Evolutionary conservation across 768 basidiomycete species (phyloP).

Genomic region (Termitomyces sp.): DNA sequence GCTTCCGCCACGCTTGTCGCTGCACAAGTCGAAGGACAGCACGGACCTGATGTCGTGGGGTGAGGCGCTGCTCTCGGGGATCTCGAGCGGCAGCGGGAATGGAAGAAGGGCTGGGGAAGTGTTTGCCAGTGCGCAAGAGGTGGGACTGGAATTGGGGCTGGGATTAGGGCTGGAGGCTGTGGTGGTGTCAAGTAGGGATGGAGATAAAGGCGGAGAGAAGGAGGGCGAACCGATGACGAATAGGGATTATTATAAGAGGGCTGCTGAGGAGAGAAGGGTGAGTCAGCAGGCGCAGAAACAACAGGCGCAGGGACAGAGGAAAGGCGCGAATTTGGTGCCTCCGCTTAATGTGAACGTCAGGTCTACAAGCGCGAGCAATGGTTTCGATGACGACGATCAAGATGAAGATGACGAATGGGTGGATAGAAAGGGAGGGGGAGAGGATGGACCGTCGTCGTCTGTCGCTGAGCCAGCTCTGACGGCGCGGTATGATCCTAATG

Average conservation of each 20-base stretch:
- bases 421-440: conserved; percentile 7
- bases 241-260: background rate
- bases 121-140: conserved; percentile 13
- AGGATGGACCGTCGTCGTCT: conserved; percentile 12
- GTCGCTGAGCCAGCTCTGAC: conserved; percentile 17
- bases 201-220: no score
- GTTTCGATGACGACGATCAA: conserved; percentile 7
- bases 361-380: conserved; percentile 16
- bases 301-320: background rate
- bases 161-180: background rate
- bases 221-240: background rate
- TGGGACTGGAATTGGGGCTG: background rate
- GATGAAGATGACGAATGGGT: conserved; percentile 1
- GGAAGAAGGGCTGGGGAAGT: background rate
- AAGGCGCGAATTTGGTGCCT: conserved; percentile 8
- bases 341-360: conserved; percentile 19
- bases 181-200: background rate
- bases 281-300: background rate
- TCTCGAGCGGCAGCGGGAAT: background rate
- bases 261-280: background rate
- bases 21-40: conserved; percentile 40
- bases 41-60: conserved; percentile 50
- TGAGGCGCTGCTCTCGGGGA: conserved; percentile 47
- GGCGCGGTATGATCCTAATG: conserved; percentile 15
- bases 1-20: conserved; percentile 50